A percentile compares a stretch with the other conserved stretches of the same genome.
phyloP scores from a whole-genome alignment of 345 rosid genomes.

The Brassica nigra region DNA sequence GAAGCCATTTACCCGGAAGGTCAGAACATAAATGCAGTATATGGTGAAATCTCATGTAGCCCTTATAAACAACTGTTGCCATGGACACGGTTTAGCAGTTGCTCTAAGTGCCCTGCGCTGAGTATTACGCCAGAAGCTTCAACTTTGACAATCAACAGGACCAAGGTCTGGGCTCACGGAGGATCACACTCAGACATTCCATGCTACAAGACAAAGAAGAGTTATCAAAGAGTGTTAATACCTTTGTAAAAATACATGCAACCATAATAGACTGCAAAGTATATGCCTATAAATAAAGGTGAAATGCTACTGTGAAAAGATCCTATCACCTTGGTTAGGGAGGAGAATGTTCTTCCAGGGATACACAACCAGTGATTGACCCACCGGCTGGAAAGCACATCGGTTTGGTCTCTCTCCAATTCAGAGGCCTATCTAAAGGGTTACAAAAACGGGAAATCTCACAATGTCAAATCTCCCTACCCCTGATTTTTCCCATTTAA shows the following conservation, averaged over 20 bases:
- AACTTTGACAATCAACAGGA: not conserved
- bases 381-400: constrained; percentile 69
- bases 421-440: constrained; percentile 55
- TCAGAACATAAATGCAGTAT: not conserved
- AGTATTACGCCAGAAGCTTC: constrained; percentile 10
- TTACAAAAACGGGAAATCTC: constrained; percentile 63
- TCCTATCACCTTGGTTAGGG: constrained; percentile 25
- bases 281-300: not conserved
- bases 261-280: not conserved
- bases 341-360: constrained; percentile 54
- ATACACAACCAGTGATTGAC: constrained; percentile 73
- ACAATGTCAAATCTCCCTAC: constrained; percentile 68
- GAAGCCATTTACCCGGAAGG: not conserved
- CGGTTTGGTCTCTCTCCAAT: constrained; percentile 70
- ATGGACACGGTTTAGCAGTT: not conserved
- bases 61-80: not conserved
- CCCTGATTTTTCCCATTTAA: constrained; percentile 80
- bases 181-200: not conserved
- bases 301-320: not conserved
- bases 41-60: not conserved
- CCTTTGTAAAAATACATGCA: not conserved
- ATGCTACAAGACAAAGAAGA: not conserved
- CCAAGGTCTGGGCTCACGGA: not conserved
- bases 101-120: not conserved
- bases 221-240: not conserved